Evolutionary conservation across 306 rosid species (phyloP).

Genomic region (Begonia peltatifolia): DNA sequence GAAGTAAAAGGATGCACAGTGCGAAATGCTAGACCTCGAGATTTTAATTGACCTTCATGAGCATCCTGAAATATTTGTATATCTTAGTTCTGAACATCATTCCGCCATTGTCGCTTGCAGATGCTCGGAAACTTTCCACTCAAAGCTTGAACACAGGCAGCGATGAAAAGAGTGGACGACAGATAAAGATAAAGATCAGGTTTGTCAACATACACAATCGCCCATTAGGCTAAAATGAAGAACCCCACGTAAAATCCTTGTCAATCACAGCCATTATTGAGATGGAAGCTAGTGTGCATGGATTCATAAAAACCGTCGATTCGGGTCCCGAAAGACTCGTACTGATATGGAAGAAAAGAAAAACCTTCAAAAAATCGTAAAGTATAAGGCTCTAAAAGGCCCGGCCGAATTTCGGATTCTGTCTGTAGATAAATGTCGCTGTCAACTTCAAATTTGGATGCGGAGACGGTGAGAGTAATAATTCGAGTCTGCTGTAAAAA

Average conservation of each 20-base stretch:
- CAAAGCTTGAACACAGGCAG: not conserved
- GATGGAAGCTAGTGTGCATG: not conserved
- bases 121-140: slow-evolving; percentile 1
- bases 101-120: not conserved
- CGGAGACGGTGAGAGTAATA: no score
- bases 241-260: no score
- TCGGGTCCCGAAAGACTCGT: not conserved
- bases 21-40: no score
- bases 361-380: not conserved
- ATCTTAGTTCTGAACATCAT: not conserved
- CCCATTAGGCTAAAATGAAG: no score
- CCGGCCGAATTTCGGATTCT: not conserved
- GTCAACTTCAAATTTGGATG: not conserved
- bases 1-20: no score
- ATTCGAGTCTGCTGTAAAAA: not conserved
- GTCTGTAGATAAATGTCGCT: not conserved
- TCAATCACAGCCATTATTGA: no score
- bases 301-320: slow-evolving; percentile 8
- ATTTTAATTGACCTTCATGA: no score
- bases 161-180: slow-evolving; percentile 5
- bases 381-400: slow-evolving; percentile 4
- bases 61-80: no score
- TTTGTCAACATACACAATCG: slow-evolving; percentile 1
- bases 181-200: slow-evolving; percentile 6
- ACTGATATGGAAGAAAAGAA: no score